phyloP scores from a whole-genome alignment of 495 filamentous ascomycete genomes.

The Monascus purpureus region DNA sequence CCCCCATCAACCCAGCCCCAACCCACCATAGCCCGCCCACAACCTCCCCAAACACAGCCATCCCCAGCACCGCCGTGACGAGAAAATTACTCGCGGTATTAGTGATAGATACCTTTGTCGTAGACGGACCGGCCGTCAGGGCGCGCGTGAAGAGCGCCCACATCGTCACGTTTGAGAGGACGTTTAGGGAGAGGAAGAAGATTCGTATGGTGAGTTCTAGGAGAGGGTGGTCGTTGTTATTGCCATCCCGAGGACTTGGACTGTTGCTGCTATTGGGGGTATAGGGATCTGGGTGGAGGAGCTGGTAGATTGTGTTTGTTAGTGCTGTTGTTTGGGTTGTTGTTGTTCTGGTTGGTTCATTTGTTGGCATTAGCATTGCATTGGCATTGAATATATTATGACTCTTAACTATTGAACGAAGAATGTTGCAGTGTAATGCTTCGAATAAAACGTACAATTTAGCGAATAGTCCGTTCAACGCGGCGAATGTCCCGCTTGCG shows the following conservation, averaged over 20 bases:
- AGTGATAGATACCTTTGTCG: slow-evolving; percentile 81
- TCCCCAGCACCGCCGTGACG: slow-evolving; percentile 73
- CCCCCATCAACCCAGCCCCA: slow-evolving; percentile 1
- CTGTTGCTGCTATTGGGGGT: no score
- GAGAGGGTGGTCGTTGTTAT: slow-evolving; percentile 5
- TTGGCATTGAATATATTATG: no score
- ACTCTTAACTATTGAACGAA: no score
- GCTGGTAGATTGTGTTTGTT: no score
- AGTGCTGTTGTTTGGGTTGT: no score
- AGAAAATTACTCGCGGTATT: slow-evolving; percentile 93
- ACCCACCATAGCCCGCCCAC: slow-evolving; percentile 44
- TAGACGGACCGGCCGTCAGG: slow-evolving; percentile 66
- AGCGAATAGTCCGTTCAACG: slow-evolving; percentile 90
- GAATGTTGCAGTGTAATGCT: no score
- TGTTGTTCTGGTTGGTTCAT: no score
- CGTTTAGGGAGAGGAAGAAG: slow-evolving; percentile 38
- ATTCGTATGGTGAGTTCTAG: slow-evolving; percentile 4
- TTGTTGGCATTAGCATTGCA: no score
- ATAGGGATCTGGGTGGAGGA: no score
- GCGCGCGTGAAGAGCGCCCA: slow-evolving; percentile 80
- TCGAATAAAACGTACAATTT: slow-evolving; percentile 86
- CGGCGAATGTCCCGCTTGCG: slow-evolving; percentile 78
- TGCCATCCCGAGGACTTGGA: no score
- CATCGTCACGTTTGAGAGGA: slow-evolving; percentile 86
- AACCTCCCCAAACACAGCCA: slow-evolving; percentile 54